Base-by-base conservation (phyloP, 148 eudicot species). In the Hydrangea macrophylla region DNA sequence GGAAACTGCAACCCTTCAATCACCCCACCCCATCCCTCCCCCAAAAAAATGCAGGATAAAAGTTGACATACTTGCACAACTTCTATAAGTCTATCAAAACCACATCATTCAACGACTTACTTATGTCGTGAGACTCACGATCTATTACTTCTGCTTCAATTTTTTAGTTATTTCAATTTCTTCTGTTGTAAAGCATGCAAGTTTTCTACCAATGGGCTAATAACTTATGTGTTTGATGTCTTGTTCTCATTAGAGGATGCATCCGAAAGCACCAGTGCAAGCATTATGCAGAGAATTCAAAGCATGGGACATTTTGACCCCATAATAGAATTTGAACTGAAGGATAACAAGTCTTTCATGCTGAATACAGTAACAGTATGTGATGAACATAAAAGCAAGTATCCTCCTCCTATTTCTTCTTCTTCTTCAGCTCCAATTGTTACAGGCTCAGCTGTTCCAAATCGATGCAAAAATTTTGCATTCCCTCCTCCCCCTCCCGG, bases 401-500 rank as follows among this genome's bases (percentile, higher is more conserved):
- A 53, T 25, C 56, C 51, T 32, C 70, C 59, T 57, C 73, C 67
- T 28, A 32, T 53, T n/a, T 60, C 15, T 25, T 51, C 60, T 63
- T 55, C 72, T 71, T 69, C 71, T 27, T 72, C 30, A 58, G 26
- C 68, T 28, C 18, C 36, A 40, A 18, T 37, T 65, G 42, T 68
- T 65, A 13, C 68, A 20, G 40, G 66, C 23, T 55, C 65, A 26
- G 62, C 62, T 73, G 20, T 45, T 70, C 44, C 55, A 51, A n/a
- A 86, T 59, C 88, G 81, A 18, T 89, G 90, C 81, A 71, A 79
- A 75, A 76, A 69, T 68, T 87, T 85, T 68, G 59, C 77, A 40
- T 64, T 79, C 26, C 81, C 92, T n/a, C 90, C 92, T 59, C 91
- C 89, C 48, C 97, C 96, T 33, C 96, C 98, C 54, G 81, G 84